These are phyloP conservation scores for Stachybotrys elegans DNA, from an alignment of 2,329 filamentous ascomycete species.

Conservation along the genomic window DNA sequence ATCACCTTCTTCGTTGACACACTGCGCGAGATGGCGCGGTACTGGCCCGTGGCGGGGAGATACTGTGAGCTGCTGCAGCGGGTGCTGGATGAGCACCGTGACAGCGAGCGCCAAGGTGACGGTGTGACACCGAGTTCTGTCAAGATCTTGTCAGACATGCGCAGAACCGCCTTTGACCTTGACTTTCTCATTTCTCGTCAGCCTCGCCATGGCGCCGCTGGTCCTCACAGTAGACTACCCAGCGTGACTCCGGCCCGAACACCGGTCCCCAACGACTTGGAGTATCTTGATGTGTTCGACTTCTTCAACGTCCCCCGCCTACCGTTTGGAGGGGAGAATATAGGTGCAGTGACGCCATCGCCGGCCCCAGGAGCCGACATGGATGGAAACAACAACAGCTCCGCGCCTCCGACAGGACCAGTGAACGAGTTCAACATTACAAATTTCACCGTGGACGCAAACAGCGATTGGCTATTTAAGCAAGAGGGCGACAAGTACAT, in stretches of 20 bases:
- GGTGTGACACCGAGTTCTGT: constrained; percentile 77
- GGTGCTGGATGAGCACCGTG: constrained; percentile 80
- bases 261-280: constrained; percentile 75
- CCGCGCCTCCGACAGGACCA: constrained; percentile 15
- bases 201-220: constrained; percentile 44
- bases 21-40: constrained; percentile 71
- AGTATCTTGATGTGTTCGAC: constrained; percentile 89
- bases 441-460: constrained; percentile 71
- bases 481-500: constrained; percentile 31
- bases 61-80: constrained; percentile 76
- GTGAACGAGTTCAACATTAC: constrained; percentile 70
- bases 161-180: constrained; percentile 82
- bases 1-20: constrained; percentile 80
- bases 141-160: constrained; percentile 86
- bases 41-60: constrained; percentile 81
- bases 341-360: constrained; percentile 12
- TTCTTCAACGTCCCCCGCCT: constrained; percentile 89
- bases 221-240: constrained; percentile 39
- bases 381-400: constrained; percentile 20
- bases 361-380: constrained; percentile 17
- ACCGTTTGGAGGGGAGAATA: constrained; percentile 38
- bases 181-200: constrained; percentile 86
- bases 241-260: constrained; percentile 59
- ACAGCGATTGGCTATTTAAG: constrained; percentile 70
- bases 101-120: constrained; percentile 70